Base-by-base conservation (phyloP, 306 rosid species). In the Vigna radiata region DNA sequence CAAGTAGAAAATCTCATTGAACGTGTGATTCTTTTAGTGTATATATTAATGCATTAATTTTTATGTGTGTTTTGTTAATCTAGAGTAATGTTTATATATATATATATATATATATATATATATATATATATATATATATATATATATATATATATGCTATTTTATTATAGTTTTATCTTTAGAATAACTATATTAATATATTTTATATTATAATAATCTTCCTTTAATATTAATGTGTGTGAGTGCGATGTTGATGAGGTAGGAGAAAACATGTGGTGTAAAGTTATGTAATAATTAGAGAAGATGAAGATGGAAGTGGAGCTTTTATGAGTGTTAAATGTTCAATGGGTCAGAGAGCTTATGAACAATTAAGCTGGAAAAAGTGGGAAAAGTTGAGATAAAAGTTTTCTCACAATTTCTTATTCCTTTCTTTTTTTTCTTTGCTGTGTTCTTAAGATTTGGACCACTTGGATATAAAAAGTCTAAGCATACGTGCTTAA, bases 211-310 rank as follows among this genome's bases (percentile, higher is more conserved):
- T 25, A 25, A 25, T 25, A 25, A 25, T 2, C 0, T 25, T 2
- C 27, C 27, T 25, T 25, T 25, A 25, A 25, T 25, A 25, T 2
- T 25, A 2, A n/a, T 11, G 64, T 58, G 37, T 59, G 41, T 2
- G 27, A 25, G 18, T 29, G 4, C 31, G 13, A 2, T 14, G 41
- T 27, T 13, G 41, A 29, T 5, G 44, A 31, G 67, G 21, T 31
- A 16, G 7, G 67, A 44, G 5, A 55, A 25, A 59, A 61, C 23
- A 16, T 61, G 67, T 61, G 44, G 13, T 61, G 67, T 16, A 61
- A 61, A 61, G 67, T 61, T 61, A 19, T 31, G 23, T 16, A 31
- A 61, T 61, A 61, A 61, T 61, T 31, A 31, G 67, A 61, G 44
- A 61, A 61, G 13, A 61, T 31, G 44, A 61, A 31, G 6, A 61